Percentiles rank a stretch among this genome's conserved stretches.
These are phyloP conservation scores for Hydrangea macrophylla DNA, from an alignment of 148 eudicot species.

Conservation along the genomic window DNA sequence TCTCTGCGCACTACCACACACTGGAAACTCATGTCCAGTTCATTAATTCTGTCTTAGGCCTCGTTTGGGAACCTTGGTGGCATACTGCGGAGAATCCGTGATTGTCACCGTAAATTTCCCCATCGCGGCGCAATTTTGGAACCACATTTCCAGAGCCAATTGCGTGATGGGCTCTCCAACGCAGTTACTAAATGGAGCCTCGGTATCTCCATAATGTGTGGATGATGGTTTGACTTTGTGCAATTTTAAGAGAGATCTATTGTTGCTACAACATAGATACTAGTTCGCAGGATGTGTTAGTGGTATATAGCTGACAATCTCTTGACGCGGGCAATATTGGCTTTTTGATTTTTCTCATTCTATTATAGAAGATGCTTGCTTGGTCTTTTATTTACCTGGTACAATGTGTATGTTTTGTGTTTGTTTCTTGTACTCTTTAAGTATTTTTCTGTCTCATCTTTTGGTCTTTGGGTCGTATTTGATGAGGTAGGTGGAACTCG, in stretches of 20 bases:
- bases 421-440: not conserved
- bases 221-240: no score
- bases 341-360: not conserved
- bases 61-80: no score
- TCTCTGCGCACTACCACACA: no score
- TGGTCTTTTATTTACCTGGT: not conserved
- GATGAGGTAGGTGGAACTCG: constrained; percentile 80
- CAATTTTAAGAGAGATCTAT: not conserved
- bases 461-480: constrained; percentile 16
- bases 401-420: not conserved
- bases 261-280: constrained; percentile 5
- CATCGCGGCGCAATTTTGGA: no score
- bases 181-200: no score
- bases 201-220: no score
- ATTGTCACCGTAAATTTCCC: no score
- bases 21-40: no score
- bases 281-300: not conserved
- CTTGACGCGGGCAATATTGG: not conserved
- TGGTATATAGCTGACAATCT: not conserved
- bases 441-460: not conserved
- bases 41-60: no score
- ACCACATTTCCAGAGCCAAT: no score
- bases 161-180: no score
- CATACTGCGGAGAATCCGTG: no score
- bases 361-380: not conserved